phyloP scores from a whole-genome alignment of 352 stramenopile genomes.

The Globisporangium cystogenes region DNA sequence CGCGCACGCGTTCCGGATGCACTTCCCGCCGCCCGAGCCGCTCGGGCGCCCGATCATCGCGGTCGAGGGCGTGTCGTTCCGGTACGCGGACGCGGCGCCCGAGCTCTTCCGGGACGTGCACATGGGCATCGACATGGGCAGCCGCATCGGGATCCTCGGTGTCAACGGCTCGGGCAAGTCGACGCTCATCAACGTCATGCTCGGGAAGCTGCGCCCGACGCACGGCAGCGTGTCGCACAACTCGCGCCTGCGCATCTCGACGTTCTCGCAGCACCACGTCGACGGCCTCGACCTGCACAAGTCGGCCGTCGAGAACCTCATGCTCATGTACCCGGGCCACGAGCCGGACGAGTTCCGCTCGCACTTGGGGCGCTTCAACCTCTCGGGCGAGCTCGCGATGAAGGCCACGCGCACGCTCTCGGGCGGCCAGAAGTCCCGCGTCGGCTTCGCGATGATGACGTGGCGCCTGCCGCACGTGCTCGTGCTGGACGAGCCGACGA shows the following conservation, averaged over 20 bases:
- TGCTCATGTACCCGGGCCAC: conserved; percentile 85
- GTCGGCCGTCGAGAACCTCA: conserved; percentile 88
- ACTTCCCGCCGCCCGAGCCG: conserved; percentile 93
- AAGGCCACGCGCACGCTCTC: conserved; percentile 94
- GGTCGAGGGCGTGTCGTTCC: conserved; percentile 87
- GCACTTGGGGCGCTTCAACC: conserved; percentile 95
- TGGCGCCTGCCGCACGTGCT: conserved; percentile 95
- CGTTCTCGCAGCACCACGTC: conserved; percentile 96
- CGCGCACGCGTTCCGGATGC: conserved; percentile 93
- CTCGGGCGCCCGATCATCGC: conserved; percentile 94
- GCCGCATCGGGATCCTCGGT: conserved; percentile 90
- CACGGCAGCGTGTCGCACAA: conserved; percentile 89
- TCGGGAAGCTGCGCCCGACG: conserved; percentile 89
- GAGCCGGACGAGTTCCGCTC: conserved; percentile 88
- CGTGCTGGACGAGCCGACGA: conserved; percentile 96
- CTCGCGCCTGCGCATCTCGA: conserved; percentile 89
- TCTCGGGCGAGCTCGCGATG: conserved; percentile 93
- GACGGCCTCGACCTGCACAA: conserved; percentile 93
- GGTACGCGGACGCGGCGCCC: conserved; percentile 49
- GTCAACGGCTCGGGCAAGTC: conserved; percentile 94
- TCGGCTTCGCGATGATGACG: conserved; percentile 94
- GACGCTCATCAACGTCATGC: conserved; percentile 96
- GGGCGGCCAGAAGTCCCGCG: conserved; percentile 93
- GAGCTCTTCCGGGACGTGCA: conserved; percentile 89
- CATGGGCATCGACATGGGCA: conserved; percentile 96